Base-by-base conservation (phyloP, 108 stramenopile genomes). In the Nannochloropsis gaditana region DNA sequence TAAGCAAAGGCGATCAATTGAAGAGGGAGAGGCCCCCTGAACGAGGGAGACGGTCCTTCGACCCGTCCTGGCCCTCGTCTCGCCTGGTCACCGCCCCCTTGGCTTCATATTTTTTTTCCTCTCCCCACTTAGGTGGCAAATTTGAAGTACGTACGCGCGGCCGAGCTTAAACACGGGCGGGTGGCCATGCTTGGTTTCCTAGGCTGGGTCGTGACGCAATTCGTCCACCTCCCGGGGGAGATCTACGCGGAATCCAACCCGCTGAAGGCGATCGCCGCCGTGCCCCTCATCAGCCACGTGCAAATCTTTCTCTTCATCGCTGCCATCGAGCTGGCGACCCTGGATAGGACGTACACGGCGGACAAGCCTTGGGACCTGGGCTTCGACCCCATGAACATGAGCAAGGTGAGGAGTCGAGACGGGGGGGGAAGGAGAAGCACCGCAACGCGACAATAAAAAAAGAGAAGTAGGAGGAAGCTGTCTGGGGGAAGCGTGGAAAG, bases 161-260 rank as follows among this genome's bases (percentile, higher is more conserved):
- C 96, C 45, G 96, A 96, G 90, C 85, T 96, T 79, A 96, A 96
- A 92, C 96, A 96, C 86, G 93, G 96, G 79, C 95, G 96, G 86
- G 95, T 96, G 88, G 90, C 90, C 85, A 94, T 94, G 94, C 80
- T 81, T 2, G 80, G 41, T 19, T 21, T 81, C 41, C 41, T 81
- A 41, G 80, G 80, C 41, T 81, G 21, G 21, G 80, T 42, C 41
- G 41, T 81, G 3, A 11, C 19, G 41, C 41, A 21, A 21, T 41
- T 41, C 11, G 80, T 81, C 21, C 21, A 81, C 41, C 87, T 95
- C 86, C 94, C 95, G 42, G 92, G 80, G 31, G 80, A 81, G 21
- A 42, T 42, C 9, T 21, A 21, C 41, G 80, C 80, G 5, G 41
- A 41, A 11, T 41, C 21, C 41, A 81, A 21, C 21, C 80, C 80